Evolutionary conservation across 148 eudicot genomes (phyloP), one percentile per base, ranked within the genome.

Genomic region (Arbutus unedo): DNA sequence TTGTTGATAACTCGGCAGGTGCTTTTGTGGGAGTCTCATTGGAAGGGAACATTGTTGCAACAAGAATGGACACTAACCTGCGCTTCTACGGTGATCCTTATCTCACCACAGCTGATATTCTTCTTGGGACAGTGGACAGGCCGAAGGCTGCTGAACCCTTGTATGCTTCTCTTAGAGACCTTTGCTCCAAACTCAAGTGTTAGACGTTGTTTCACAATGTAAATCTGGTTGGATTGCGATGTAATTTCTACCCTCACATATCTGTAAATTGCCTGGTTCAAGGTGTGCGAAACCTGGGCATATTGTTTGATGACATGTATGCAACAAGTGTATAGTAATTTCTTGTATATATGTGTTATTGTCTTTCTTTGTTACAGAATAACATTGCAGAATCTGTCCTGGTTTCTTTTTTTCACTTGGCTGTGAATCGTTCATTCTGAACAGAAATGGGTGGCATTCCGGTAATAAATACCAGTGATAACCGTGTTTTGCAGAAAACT

Each of bases 91-190:
- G 99, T 3, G 99, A 97, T 87, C 99, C 99, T 47, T 97, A 97
- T 83, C 92, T 97, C 48, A 97, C 99, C 54, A 89, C 97, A 18
- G 79, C 89, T 53, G 99, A 97, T 85, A 93, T 97, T 62, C 90
- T 97, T 83, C 93, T 93, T 54, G 99, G 99, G 82, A 90, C 87
- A 10, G 95, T 97, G 16, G 98, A 97, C 54, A 92, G 94, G 66
- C 99, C 99, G 43, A 94, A 89, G 88, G 98, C 98, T 82, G 99
- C 97, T 15, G 97, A 92, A 81, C 96, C 97, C n/a, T 86, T 97
- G 84, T 97, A 97, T 85, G 81, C 81, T 79, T 96, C 97, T 75
- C 93, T 97, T 23, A 84, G 82, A 70, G 95, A 92, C 84, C 98
- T 97, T 70, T 92, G 87, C 91, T 87, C 89, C 56, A 89, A 87